Conservation (phyloP, 176 grass and related monocot species). For the Sorghum bicolor region DNA sequence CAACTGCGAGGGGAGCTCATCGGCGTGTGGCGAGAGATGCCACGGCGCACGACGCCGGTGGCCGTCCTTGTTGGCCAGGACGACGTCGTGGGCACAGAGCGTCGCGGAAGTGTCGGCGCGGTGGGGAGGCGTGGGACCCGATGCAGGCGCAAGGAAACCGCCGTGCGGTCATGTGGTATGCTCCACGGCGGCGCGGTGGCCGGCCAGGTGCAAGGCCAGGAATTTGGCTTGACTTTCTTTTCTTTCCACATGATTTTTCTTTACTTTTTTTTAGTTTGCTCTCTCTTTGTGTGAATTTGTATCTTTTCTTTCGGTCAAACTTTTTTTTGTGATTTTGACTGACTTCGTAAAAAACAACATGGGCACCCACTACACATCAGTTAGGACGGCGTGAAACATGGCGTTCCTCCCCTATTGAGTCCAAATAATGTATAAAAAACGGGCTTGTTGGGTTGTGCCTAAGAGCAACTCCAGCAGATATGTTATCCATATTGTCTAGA, state of each 20-base stretch:
- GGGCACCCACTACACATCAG: too few species aligned
- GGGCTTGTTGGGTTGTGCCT: too few species aligned
- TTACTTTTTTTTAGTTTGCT: too few species aligned
- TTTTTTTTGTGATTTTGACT: too few species aligned
- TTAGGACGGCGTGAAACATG: too few species aligned
- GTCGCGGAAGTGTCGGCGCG: not conserved
- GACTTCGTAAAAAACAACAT: too few species aligned
- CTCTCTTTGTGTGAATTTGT: too few species aligned
- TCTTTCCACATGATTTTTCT: not conserved
- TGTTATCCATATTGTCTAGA: too few species aligned
- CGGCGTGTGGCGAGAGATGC: constrained; percentile 43
- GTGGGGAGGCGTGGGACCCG: not conserved
- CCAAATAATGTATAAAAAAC: too few species aligned
- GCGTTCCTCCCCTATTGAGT: too few species aligned
- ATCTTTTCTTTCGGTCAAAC: too few species aligned
- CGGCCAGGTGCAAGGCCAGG: not conserved
- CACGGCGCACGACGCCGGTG: constrained; percentile 43
- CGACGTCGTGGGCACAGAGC: constrained; percentile 29
- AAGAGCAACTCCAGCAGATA: too few species aligned
- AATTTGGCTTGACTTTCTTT: not conserved
- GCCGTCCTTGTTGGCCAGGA: constrained; percentile 30
- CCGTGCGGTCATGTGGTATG: not conserved
- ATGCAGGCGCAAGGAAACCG: not conserved
- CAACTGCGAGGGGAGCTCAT: constrained; percentile 48
- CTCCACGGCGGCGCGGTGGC: not conserved